Evolutionary conservation across 2,329 filamentous ascomycete genomes (phyloP).

Genomic region (Hypoxylon sp.): DNA sequence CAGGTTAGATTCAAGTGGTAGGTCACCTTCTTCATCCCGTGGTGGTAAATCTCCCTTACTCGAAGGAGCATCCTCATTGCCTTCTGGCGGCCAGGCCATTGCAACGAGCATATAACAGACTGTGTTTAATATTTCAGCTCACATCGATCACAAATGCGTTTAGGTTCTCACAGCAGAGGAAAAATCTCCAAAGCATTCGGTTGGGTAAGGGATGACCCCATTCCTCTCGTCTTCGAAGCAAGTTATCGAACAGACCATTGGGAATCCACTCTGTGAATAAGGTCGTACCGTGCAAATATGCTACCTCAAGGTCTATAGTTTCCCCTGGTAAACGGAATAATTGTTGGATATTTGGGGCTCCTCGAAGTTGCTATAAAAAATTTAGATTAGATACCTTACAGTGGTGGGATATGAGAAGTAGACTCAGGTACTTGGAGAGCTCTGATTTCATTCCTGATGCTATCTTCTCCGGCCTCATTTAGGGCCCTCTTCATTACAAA

Average conservation of each 20-base stretch:
- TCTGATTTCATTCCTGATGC: slow-evolving; percentile 29
- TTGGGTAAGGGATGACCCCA: slow-evolving; percentile 43
- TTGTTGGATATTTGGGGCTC: slow-evolving; percentile 42
- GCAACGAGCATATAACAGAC: slow-evolving; percentile 46
- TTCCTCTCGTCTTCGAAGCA: slow-evolving; percentile 32
- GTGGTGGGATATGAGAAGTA: neutral
- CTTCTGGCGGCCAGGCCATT: slow-evolving; percentile 42
- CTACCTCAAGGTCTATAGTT: neutral
- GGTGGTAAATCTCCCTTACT: slow-evolving; percentile 34
- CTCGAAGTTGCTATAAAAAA: slow-evolving; percentile 36
- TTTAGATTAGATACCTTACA: slow-evolving; percentile 3
- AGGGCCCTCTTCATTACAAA: slow-evolving; percentile 44
- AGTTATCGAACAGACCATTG: slow-evolving; percentile 38
- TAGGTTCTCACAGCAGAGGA: slow-evolving; percentile 43
- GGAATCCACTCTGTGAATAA: slow-evolving; percentile 47
- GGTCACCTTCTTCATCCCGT: slow-evolving; percentile 2
- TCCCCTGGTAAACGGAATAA: slow-evolving; percentile 26
- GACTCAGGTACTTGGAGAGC: slow-evolving; percentile 33
- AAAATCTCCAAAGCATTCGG: slow-evolving; percentile 47
- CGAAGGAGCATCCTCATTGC: neutral
- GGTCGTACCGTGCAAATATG: slow-evolving; percentile 24
- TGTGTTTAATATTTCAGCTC: slow-evolving; percentile 13
- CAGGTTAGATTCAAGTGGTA: slow-evolving; percentile 32
- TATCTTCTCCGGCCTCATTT: slow-evolving; percentile 16
- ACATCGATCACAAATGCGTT: neutral